Evolutionary conservation across 148 eudicot genomes (phyloP), one percentile per base, ranked within the genome.

Genomic region (Amaranthus cruentus): DNA sequence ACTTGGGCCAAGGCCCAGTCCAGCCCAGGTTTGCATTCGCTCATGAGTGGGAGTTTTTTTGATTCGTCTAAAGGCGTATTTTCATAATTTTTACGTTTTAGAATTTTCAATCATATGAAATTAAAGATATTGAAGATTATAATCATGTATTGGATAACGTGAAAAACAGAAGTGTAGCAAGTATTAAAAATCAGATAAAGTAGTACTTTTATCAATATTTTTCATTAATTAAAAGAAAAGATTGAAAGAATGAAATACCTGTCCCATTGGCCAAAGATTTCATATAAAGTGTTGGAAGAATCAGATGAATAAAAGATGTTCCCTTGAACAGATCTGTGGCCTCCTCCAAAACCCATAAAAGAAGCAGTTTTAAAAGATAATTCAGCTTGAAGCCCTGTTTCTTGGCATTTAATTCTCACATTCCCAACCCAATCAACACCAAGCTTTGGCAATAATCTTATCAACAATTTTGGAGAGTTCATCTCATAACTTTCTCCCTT

Each of bases 261-360:
- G 77, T 93, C 94, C 98, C 94, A 93, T 38, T 86, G 86, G 75
- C 98, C 98, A 74, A 74, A 69, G 66, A 93, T 84, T 73, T 93
- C 89, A 65, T 70, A 90, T 4, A 90, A 73, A 18, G 86, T 79
- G 71, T 85, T 80, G 54, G 56, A 77, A 14, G 88, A 67, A 65
- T 14, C 15, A 9, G 86, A 80, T 15, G 85, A 77, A 65, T 55
- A 55, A 15, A 82, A 70, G 52, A 93, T 83, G 74, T 84, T 90
- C n/a, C 98, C 98, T 74, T 47, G 80, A 58, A 90, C 21, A 5
- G 87, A 66, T 61, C 89, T 82, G 38, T 73, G 60, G 51, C 74
- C 69, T 42, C 89, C 76, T 58, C 76, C 77, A 11, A 75, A 67
- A 7, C 90, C 79, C 7, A 85, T 66, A 65, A 88, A 86, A 7